These are phyloP conservation scores for Xylaria sp. DNA, from an alignment of 2,329 filamentous ascomycete genomes.

Conservation along the genomic window DNA sequence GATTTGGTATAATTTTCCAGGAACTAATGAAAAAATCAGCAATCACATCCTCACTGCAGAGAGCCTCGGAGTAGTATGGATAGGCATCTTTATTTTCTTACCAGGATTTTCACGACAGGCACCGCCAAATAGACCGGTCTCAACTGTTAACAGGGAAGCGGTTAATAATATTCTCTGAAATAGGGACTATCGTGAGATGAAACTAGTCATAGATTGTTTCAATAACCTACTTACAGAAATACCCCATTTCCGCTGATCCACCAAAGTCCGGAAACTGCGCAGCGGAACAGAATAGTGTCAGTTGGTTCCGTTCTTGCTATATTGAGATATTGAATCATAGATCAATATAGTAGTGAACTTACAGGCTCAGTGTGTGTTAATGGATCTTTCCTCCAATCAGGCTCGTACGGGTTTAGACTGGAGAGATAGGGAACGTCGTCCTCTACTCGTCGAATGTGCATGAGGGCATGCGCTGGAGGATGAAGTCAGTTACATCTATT, in stretches of 20 bases:
- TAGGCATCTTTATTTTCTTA: no score
- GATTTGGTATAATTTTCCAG: not conserved
- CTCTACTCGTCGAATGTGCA: not conserved
- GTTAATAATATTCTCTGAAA: constrained; percentile 1
- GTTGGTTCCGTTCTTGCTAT: not conserved
- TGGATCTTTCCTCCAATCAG: not conserved
- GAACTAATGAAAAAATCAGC: constrained; percentile 5
- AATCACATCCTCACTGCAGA: not conserved
- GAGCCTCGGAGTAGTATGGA: no score
- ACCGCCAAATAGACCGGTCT: constrained; percentile 24
- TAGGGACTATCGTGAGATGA: no score
- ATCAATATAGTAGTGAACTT: not conserved
- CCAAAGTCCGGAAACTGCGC: constrained; percentile 26
- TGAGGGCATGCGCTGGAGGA: not conserved
- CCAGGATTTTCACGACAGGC: not conserved
- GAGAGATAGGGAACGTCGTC: not conserved
- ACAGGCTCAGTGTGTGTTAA: constrained; percentile 15
- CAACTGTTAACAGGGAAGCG: constrained; percentile 4
- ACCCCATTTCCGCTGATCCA: constrained; percentile 24
- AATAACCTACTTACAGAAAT: no score
- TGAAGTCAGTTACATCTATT: not conserved
- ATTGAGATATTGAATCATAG: not conserved
- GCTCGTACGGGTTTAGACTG: not conserved
- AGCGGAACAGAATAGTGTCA: not conserved
- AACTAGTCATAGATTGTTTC: no score